Conservation (phyloP, 2,329 filamentous ascomycete genomes). For the Neocatenulostroma microsporum region DNA sequence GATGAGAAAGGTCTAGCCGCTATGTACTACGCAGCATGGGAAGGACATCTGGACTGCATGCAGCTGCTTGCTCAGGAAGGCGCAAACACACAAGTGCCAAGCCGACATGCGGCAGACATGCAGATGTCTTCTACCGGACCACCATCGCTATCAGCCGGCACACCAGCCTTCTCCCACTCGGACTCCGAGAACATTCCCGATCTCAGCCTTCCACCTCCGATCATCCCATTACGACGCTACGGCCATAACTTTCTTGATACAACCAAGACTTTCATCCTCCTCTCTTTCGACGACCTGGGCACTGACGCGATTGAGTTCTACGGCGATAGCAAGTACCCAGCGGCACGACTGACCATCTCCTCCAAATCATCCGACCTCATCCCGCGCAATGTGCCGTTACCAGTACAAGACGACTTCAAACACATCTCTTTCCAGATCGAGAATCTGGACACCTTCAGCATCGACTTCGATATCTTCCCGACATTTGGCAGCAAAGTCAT, state of each 20-base stretch:
- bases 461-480: conserved; percentile 96
- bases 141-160: conserved; percentile 48
- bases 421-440: conserved; percentile 95
- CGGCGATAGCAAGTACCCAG: conserved; percentile 92
- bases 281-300: conserved; percentile 72
- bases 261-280: conserved; percentile 81
- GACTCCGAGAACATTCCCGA: conserved; percentile 86
- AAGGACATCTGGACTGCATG: conserved; percentile 93
- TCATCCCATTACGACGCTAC: conserved; percentile 88
- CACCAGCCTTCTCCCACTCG: conserved; percentile 15
- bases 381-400: conserved; percentile 88
- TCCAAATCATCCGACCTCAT: conserved; percentile 95
- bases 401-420: conserved; percentile 91
- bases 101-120: conserved; percentile 15
- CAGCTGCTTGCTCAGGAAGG: conserved; percentile 61
- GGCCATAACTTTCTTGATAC: conserved; percentile 98
- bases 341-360: conserved; percentile 88
- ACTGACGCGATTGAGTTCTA: conserved; percentile 84
- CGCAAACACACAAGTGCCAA: conserved; percentile 11
- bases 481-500: conserved; percentile 97
- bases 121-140: conserved; percentile 29
- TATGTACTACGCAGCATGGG: conserved; percentile 98
- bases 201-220: conserved; percentile 85
- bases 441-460: conserved; percentile 80
- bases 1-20: conserved; percentile 92